These are phyloP conservation scores for Hyphopichia buzzinii DNA, from an alignment of 1,139 yeast genomes.

Conservation along the genomic window DNA sequence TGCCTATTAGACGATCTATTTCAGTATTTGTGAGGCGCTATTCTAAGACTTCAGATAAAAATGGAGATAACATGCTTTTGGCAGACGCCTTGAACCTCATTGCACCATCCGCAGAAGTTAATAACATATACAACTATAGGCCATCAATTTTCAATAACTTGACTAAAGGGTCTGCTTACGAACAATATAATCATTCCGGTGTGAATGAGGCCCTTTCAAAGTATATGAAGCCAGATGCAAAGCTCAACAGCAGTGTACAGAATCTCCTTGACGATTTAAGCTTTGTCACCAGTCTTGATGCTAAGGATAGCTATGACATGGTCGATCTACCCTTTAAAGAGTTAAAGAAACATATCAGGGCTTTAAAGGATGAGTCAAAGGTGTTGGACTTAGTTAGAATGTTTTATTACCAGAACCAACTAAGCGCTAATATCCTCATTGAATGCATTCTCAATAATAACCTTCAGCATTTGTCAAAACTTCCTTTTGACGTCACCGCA, in stretches of 20 bases:
- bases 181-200: constrained; percentile 17
- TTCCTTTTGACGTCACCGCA: constrained; percentile 22
- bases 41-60: not conserved
- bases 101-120: constrained; percentile 17
- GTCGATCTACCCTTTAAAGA: constrained; percentile 8
- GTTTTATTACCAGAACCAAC: constrained; percentile 25
- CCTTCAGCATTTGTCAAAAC: constrained; percentile 18
- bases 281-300: not conserved
- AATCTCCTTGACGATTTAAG: constrained; percentile 3
- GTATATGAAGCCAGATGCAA: not conserved
- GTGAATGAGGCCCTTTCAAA: not conserved
- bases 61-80: constrained; percentile 13
- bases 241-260: not conserved
- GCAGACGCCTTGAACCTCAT: constrained; percentile 44
- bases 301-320: not conserved
- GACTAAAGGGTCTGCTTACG: constrained; percentile 32
- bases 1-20: not conserved
- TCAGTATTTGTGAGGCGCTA: not conserved
- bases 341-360: constrained; percentile 19
- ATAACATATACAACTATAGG: constrained; percentile 16
- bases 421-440: constrained; percentile 24
- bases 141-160: constrained; percentile 38
- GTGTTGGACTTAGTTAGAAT: constrained; percentile 27
- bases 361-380: constrained; percentile 20
- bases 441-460: constrained; percentile 29